Percentiles rank a stretch among this genome's conserved stretches.
Evolutionary conservation across 1,284 basidiomycete genomes (phyloP).

Genomic region (Cerioporus squamosus): DNA sequence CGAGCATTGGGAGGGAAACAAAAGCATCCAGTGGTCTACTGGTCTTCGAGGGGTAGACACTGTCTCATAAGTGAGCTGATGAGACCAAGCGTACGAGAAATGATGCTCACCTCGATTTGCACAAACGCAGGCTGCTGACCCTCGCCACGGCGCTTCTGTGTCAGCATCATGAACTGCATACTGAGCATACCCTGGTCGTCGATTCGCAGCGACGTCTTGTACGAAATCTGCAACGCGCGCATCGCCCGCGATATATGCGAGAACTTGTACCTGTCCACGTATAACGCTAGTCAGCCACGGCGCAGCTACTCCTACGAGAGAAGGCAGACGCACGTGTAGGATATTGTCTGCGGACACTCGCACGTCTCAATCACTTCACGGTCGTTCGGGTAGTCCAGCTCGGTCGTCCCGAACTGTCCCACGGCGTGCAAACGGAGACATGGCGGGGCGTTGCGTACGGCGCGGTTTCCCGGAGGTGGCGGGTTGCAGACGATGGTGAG

Average conservation of each 20-base stretch:
- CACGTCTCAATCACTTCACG: conserved; percentile 88
- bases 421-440: conserved; percentile 78
- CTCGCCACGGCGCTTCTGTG: conserved; percentile 51
- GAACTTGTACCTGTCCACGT: conserved; percentile 73
- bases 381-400: conserved; percentile 96
- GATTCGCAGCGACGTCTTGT: conserved; percentile 86
- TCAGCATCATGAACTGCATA: conserved; percentile 87
- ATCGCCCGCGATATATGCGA: conserved; percentile 71
- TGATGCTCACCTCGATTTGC: conserved; percentile 77
- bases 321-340: conserved; percentile 64
- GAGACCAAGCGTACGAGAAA: background rate
- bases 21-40: too few species aligned
- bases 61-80: conserved; percentile 25
- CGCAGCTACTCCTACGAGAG: too few species aligned
- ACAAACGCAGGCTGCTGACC: conserved; percentile 67
- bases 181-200: conserved; percentile 80
- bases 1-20: too few species aligned
- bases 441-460: conserved; percentile 47
- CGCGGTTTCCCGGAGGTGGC: conserved; percentile 37
- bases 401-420: conserved; percentile 82
- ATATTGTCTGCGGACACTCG: conserved; percentile 72
- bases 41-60: conserved; percentile 61
- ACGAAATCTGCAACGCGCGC: conserved; percentile 77
- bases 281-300: background rate
- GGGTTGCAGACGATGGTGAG: conserved; percentile 84